A percentile compares a stretch with the other conserved stretches of the same genome.
Evolutionary conservation across 768 basidiomycete species (phyloP).

Genomic region (Tylopilus rubrobrunneus): DNA sequence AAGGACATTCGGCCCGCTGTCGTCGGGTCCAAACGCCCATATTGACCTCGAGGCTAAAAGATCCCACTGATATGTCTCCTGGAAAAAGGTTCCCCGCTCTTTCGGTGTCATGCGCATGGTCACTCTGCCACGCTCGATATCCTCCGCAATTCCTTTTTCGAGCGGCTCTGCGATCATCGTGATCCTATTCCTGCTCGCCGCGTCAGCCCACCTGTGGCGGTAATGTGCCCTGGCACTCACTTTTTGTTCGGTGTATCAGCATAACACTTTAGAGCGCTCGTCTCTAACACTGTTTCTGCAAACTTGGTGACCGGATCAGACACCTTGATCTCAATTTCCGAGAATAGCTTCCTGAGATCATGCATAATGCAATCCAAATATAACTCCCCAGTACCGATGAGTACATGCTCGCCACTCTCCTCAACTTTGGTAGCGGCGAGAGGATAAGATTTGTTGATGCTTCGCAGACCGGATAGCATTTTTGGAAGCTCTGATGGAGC

Average conservation of each 20-base stretch:
- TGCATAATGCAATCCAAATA: constrained; percentile 98
- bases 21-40: constrained; percentile 99
- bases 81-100: constrained; percentile 93
- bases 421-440: constrained; percentile 94
- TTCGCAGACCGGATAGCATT: constrained; percentile 95
- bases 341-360: constrained; percentile 85
- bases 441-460: constrained; percentile 97
- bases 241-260: constrained; percentile 99
- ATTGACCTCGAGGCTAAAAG: constrained; percentile 94
- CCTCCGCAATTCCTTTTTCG: constrained; percentile 93
- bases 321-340: constrained; percentile 99
- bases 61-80: constrained; percentile 98
- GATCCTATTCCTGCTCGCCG: constrained; percentile 75
- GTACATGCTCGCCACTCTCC: constrained; percentile 95
- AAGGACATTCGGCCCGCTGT: constrained; percentile 88
- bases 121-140: constrained; percentile 90
- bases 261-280: constrained; percentile 96
- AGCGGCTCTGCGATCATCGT: constrained; percentile 99
- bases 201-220: constrained; percentile 9
- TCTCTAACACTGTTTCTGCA: constrained; percentile 97
- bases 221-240: constrained; percentile 42
- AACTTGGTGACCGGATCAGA: constrained; percentile 99
- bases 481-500: constrained; percentile 97
- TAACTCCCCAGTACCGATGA: constrained; percentile 95
- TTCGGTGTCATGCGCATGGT: constrained; percentile 94